phyloP scores from a whole-genome alignment of 371 early-diverging fungal species.

The Chytridiales sp. region DNA sequence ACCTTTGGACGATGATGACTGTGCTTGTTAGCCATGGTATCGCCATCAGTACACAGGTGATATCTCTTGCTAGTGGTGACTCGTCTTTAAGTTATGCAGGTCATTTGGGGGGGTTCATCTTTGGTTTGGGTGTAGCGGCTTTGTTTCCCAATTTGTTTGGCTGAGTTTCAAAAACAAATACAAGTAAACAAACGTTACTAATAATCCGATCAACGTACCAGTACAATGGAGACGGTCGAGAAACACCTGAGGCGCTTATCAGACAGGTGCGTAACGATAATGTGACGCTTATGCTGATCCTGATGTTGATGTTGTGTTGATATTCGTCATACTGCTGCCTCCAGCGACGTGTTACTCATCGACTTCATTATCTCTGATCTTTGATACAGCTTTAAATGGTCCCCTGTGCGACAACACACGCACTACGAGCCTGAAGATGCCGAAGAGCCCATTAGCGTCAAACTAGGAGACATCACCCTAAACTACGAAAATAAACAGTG shows the following conservation, averaged over 20 bases:
- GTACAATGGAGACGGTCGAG: too few relatives aligned
- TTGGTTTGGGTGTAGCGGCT: constrained; percentile 22
- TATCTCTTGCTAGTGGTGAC: constrained; percentile 1
- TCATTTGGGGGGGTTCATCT: constrained; percentile 33
- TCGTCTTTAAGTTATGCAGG: constrained; percentile 24
- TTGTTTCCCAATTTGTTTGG: too few relatives aligned
- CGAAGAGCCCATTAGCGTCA: constrained; percentile 20
- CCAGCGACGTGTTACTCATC: too few relatives aligned
- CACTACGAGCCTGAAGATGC: constrained; percentile 17
- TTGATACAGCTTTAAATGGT: constrained; percentile 6
- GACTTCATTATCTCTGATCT: too few relatives aligned
- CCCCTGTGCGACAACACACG: constrained; percentile 9
- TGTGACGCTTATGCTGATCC: too few relatives aligned
- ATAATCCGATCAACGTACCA: too few relatives aligned
- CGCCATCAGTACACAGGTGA: not conserved
- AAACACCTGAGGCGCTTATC: too few relatives aligned
- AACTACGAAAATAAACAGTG: constrained; percentile 31
- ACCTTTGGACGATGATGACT: constrained; percentile 16
- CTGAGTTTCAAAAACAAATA: too few relatives aligned
- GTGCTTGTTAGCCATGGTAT: constrained; percentile 7
- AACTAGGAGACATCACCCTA: constrained; percentile 22
- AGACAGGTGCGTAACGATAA: too few relatives aligned
- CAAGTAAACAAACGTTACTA: too few relatives aligned
- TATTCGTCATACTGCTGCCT: too few relatives aligned
- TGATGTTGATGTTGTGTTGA: too few relatives aligned